phyloP scores from a whole-genome alignment of 2,329 filamentous ascomycete genomes.

The Aspergillus fijiensis region DNA sequence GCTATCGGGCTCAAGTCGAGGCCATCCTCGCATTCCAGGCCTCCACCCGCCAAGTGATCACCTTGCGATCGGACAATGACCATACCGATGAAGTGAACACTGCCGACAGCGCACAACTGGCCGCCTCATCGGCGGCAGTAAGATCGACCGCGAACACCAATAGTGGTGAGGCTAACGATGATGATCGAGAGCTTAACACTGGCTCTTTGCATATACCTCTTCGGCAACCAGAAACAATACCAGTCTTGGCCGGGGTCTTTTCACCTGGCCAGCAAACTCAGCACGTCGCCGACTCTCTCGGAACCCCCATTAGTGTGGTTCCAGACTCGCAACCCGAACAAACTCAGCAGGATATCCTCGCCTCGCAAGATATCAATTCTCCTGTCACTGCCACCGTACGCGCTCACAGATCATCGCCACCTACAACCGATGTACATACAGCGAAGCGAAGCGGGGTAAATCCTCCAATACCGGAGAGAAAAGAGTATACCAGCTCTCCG shows the following conservation, averaged over 20 bases:
- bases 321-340: conserved; percentile 40
- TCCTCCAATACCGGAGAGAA: not conserved
- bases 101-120: not conserved
- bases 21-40: conserved; percentile 38
- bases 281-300: conserved; percentile 25
- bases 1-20: conserved; percentile 40
- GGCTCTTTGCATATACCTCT: not conserved
- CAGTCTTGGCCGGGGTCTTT: not conserved
- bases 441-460: conserved; percentile 18
- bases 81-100: not conserved
- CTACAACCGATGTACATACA: not conserved
- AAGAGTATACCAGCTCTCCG: not conserved
- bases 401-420: not conserved
- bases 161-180: not conserved
- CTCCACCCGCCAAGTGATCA: conserved; percentile 26
- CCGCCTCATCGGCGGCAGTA: not conserved
- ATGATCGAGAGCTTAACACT: not conserved
- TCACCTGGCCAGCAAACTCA: not conserved
- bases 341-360: conserved; percentile 1
- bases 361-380: conserved; percentile 1
- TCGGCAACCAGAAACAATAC: not conserved
- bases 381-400: not conserved
- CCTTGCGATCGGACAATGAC: conserved; percentile 6
- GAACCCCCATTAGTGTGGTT: conserved; percentile 39
- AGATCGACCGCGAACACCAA: not conserved